Evolutionary conservation across 228 moss, liverwort and hornwort species (phyloP).

Genomic region (Sphagnum fallax): DNA sequence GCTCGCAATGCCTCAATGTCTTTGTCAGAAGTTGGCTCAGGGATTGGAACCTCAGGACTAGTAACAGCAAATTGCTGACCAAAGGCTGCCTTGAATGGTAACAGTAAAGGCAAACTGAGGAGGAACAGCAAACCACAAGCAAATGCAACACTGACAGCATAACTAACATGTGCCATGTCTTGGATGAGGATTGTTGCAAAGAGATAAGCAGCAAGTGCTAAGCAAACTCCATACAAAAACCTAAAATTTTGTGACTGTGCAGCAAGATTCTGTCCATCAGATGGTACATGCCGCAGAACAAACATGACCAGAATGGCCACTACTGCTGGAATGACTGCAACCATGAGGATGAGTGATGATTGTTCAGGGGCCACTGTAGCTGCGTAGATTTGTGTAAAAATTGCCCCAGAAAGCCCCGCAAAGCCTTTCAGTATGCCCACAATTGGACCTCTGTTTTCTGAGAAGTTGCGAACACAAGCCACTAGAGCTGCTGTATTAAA

Average conservation of each 20-base stretch:
- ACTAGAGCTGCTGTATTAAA: slow-evolving; percentile 90
- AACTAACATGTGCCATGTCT: slow-evolving; percentile 21
- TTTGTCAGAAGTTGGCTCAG: slow-evolving; percentile 7
- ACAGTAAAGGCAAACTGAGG: slow-evolving; percentile 45
- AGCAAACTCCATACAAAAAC: slow-evolving; percentile 68
- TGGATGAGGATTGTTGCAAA: slow-evolving; percentile 57
- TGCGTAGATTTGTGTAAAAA: slow-evolving; percentile 75
- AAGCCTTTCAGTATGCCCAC: slow-evolving; percentile 95
- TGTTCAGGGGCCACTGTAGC: slow-evolving; percentile 80
- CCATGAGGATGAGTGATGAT: slow-evolving; percentile 77
- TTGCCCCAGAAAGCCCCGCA: slow-evolving; percentile 82
- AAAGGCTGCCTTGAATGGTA: slow-evolving; percentile 16
- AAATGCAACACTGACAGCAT: slow-evolving; percentile 19
- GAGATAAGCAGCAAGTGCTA: slow-evolving; percentile 68
- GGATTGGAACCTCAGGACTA: slow-evolving; percentile 3
- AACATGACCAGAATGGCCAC: slow-evolving; percentile 62
- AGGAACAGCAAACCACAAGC: slow-evolving; percentile 52
- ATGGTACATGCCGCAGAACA: slow-evolving; percentile 43
- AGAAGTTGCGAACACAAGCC: slow-evolving; percentile 80
- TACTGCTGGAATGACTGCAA: slow-evolving; percentile 67
- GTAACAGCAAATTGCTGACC: slow-evolving; percentile 8
- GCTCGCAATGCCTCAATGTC: slow-evolving; percentile 23
- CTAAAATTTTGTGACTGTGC: slow-evolving; percentile 54
- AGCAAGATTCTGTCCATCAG: slow-evolving; percentile 27
- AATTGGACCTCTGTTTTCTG: slow-evolving; percentile 74